A percentile compares a stretch with the other conserved stretches of the same genome.
Conservation (phyloP, 768 basidiomycete genomes). For the Russula ochroleuca region DNA sequence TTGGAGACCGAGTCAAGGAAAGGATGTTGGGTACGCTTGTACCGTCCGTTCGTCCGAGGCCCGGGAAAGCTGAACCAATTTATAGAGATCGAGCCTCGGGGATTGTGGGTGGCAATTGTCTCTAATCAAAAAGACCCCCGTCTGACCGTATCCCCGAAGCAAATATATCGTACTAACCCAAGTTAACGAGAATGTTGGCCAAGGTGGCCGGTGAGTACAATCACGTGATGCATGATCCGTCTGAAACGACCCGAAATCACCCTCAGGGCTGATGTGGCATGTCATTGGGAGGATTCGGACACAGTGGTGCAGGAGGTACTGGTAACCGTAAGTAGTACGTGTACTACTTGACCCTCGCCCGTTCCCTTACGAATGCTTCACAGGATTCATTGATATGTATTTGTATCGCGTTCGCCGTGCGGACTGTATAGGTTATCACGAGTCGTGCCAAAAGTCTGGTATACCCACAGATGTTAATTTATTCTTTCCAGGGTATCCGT, state of each 20-base stretch:
- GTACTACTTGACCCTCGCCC: constrained; percentile 16
- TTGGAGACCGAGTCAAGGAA: constrained; percentile 79
- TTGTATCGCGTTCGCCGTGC: constrained; percentile 58
- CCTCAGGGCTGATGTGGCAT: constrained; percentile 69
- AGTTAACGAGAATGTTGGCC: constrained; percentile 77
- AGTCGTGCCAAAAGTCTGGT: constrained; percentile 8
- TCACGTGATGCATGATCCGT: constrained; percentile 1
- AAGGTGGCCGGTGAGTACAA: constrained; percentile 69
- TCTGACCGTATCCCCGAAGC: constrained; percentile 39
- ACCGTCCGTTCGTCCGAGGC: neutral
- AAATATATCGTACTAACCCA: constrained; percentile 87
- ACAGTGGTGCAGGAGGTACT: constrained; percentile 73
- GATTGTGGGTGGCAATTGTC: constrained; percentile 48
- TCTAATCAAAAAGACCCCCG: neutral
- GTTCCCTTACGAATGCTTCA: constrained; percentile 16
- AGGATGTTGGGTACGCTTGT: constrained; percentile 57
- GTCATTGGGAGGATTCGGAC: constrained; percentile 88
- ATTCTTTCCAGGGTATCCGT: constrained; percentile 12
- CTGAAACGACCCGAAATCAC: constrained; percentile 14
- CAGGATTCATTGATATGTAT: constrained; percentile 72
- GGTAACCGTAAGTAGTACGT: constrained; percentile 56
- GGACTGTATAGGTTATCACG: constrained; percentile 37
- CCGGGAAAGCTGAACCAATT: constrained; percentile 12
- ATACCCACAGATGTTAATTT: constrained; percentile 26
- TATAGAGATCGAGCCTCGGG: constrained; percentile 67